Evolutionary conservation across 495 filamentous ascomycete genomes (phyloP).

Genomic region (Xylaria cubensis): DNA sequence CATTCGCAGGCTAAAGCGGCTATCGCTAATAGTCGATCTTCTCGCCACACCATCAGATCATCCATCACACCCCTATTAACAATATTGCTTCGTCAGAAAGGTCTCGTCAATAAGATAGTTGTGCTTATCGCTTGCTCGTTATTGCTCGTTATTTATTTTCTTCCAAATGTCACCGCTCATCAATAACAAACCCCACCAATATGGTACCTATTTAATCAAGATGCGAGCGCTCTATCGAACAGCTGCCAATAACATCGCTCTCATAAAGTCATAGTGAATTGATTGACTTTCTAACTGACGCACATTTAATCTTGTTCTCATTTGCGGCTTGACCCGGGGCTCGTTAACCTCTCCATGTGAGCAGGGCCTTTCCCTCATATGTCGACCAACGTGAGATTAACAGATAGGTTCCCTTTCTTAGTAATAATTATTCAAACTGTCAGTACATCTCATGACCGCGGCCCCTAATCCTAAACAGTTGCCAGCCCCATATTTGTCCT

Average conservation of each 20-base stretch:
- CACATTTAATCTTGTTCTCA: not conserved
- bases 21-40: conserved; percentile 8
- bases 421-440: not conserved
- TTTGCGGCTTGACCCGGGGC: not conserved
- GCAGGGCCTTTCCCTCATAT: not conserved
- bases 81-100: not conserved
- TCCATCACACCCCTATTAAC: not conserved
- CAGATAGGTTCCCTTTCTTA: not conserved
- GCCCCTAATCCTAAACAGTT: not conserved
- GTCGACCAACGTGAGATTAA: not conserved
- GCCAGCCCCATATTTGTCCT: not conserved
- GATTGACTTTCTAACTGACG: not conserved
- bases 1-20: not conserved
- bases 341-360: not conserved
- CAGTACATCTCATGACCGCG: conserved; percentile 1
- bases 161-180: not conserved
- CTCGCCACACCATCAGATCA: not conserved
- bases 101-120: not conserved
- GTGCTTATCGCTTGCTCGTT: not conserved
- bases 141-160: not conserved
- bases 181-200: not conserved
- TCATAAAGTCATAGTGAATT: not conserved
- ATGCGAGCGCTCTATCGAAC: not conserved
- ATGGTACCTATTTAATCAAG: not conserved
- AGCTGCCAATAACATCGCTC: not conserved